These are phyloP conservation scores for Chytridiales sp. DNA, from an alignment of 371 early-diverging fungal genomes.

Conservation along the genomic window DNA sequence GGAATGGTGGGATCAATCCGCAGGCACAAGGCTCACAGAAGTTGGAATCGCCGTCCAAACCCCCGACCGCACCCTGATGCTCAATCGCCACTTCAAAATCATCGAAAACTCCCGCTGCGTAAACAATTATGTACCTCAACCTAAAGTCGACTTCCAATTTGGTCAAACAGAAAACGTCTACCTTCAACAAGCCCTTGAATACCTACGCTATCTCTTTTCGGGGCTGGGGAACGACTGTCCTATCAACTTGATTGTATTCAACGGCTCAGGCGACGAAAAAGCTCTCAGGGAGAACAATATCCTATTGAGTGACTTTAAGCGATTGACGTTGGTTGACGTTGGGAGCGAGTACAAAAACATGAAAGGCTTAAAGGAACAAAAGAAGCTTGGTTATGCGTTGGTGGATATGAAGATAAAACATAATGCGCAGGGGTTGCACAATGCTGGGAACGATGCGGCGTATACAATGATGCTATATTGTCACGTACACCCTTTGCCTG, in stretches of 20 bases:
- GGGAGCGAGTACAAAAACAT: background rate
- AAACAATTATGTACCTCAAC: background rate
- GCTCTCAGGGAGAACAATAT: background rate
- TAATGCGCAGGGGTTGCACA: background rate
- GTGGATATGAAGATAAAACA: background rate
- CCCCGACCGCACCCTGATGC: background rate
- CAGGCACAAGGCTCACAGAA: slow-evolving; percentile 12
- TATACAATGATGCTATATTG: slow-evolving; percentile 14
- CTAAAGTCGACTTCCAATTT: slow-evolving; percentile 8
- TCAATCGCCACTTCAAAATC: background rate
- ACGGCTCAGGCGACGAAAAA: slow-evolving; percentile 1
- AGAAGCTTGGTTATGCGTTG: background rate
- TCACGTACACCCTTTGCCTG: no score
- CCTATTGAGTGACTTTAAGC: background rate
- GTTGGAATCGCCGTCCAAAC: slow-evolving; percentile 3
- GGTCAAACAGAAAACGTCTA: background rate
- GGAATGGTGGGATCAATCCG: slow-evolving; percentile 14
- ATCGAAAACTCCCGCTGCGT: background rate
- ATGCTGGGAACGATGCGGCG: slow-evolving; percentile 23
- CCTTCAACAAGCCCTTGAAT: background rate
- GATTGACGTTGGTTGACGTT: background rate
- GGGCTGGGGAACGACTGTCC: background rate
- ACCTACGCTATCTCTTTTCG: background rate
- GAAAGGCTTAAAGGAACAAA: background rate
- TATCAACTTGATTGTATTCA: slow-evolving; percentile 13